Base-by-base conservation (phyloP, 78 protist genomes). In the Dictyostelium purpureum region DNA sequence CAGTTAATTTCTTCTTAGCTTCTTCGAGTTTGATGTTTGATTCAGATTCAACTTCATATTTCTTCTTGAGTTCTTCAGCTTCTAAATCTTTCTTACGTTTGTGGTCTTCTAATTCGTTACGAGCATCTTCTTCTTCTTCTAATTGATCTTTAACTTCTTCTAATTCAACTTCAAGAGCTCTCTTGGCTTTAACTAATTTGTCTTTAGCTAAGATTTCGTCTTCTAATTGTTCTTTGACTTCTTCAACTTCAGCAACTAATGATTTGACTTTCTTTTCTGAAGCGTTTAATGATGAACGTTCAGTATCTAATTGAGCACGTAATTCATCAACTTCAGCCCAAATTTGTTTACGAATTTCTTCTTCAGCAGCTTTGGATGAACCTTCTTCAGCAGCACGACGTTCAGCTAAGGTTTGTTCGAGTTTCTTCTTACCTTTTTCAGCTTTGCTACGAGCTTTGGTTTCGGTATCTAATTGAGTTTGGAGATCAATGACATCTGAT, bases 341-440 rank as follows among this genome's bases (percentile, higher is more conserved):
- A 21, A 77, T 59, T 52, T 47, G 65, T 74, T 82, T 75, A 37
- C 93, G 91, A n/a, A 87, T 67, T 43, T 93, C 91, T 31, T 83
- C 92, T n/a, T 66, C 87, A 42, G 85, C 88, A 24, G 76, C 77
- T 31, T 67, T 45, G 28, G 91, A 73, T 14, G 77, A 35, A 47
- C 82, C 75, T 45, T 81, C 78, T 42, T 91, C 95, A 10, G 14
- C 40, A 26, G 92, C 92, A 42, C 90, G 81, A 54, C 76, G 49
- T 61, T 77, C 90, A 54, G 75, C 83, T 33, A 61, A 51, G 6
- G 80, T 37, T 74, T 88, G 79, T 77, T 80, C 88, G 54, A 81
- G 65, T 85, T 93, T 93, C 94, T 87, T 93, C 88, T 93, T 93
- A 89, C 76, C 54, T 71, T 77, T 77, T 35, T 90, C 94, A 51